Evolutionary conservation across 805 yeast genomes (phyloP).

Genomic region (Pichia deserticola): DNA sequence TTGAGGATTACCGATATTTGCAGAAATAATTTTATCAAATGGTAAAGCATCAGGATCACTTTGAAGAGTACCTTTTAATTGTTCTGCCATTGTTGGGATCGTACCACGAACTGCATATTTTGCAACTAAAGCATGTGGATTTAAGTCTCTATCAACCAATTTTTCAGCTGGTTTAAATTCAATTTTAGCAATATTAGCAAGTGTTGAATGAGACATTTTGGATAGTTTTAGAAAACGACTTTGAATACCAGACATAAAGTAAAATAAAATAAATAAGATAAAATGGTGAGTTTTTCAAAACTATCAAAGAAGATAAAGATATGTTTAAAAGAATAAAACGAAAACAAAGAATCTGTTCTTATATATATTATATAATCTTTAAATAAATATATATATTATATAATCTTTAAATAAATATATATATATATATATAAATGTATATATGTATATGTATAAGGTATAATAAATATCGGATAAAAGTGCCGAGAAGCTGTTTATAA

Average conservation of each 20-base stretch:
- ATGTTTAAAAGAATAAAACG: too few relatives aligned
- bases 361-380: too few relatives aligned
- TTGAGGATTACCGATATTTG: constrained; percentile 97
- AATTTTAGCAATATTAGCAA: constrained; percentile 4
- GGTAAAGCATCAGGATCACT: constrained; percentile 59
- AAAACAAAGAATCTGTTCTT: too few relatives aligned
- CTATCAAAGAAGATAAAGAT: too few relatives aligned
- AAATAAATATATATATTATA: too few relatives aligned
- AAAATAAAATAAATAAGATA: neutral
- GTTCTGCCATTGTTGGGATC: constrained; percentile 91
- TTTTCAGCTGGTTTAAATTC: constrained; percentile 26
- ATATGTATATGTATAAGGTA: too few relatives aligned
- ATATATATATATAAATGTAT: too few relatives aligned
- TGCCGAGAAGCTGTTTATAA: too few relatives aligned
- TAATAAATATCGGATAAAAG: too few relatives aligned
- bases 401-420: too few relatives aligned
- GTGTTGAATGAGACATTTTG: constrained; percentile 3
- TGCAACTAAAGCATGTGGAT: constrained; percentile 71
- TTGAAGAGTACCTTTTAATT: constrained; percentile 51
- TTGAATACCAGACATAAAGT: neutral
- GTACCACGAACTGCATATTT: constrained; percentile 95
- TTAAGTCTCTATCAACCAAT: constrained; percentile 47
- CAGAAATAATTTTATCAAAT: constrained; percentile 69
- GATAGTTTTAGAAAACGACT: neutral
- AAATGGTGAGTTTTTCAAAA: too few relatives aligned